Conservation (phyloP, 169 alveolate genomes). For the Besnoitia besnoiti region DNA sequence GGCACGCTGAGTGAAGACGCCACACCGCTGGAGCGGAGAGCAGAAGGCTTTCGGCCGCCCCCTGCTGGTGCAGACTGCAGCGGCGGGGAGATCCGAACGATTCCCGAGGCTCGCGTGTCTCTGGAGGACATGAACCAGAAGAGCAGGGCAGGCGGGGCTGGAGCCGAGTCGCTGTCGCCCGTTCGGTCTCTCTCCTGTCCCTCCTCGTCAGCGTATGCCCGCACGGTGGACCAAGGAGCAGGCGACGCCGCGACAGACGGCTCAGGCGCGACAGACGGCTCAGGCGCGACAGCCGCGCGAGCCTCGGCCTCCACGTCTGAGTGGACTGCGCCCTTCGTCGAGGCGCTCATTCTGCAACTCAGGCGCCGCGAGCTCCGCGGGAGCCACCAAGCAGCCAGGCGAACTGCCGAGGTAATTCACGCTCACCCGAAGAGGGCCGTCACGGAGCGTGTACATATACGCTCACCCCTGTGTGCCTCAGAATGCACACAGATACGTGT, state of each 20-base stretch:
- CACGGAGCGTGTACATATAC: background rate
- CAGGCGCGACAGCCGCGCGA: background rate
- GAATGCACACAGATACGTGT: background rate
- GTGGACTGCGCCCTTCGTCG: conserved; percentile 51
- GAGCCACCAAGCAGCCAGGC: conserved; percentile 34
- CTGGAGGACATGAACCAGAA: background rate
- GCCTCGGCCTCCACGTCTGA: conserved; percentile 27
- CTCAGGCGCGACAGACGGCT: background rate
- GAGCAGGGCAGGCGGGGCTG: background rate
- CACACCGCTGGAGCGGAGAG: background rate
- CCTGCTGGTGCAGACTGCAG: background rate
- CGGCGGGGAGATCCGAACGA: background rate
- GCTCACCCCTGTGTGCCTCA: background rate
- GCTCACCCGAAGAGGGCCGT: no score
- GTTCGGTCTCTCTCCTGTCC: background rate
- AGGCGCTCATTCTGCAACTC: conserved; percentile 46
- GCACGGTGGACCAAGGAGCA: background rate
- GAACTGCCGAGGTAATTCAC: background rate
- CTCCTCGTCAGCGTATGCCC: background rate
- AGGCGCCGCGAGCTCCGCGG: conserved; percentile 27
- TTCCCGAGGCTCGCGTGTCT: background rate
- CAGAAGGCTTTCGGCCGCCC: no score
- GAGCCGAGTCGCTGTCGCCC: background rate
- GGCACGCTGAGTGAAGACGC: no score
- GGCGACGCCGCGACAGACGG: background rate